These are phyloP conservation scores for Aspergillus campestris DNA, from an alignment of 495 filamentous ascomycete species.

Conservation along the genomic window DNA sequence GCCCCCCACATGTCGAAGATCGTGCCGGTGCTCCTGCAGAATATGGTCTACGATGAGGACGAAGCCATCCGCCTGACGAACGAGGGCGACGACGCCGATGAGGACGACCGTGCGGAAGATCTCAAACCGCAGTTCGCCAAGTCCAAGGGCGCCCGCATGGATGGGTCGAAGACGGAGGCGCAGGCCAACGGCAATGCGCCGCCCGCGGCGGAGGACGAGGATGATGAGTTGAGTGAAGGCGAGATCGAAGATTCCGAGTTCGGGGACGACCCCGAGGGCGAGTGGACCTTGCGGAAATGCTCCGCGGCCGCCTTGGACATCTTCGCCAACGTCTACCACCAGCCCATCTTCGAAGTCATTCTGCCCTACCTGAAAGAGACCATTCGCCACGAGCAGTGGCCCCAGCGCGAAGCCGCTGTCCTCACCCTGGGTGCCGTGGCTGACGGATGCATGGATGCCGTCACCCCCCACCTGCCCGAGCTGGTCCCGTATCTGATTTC, in stretches of 20 bases:
- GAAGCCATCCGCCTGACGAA: conserved; percentile 78
- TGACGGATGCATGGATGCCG: conserved; percentile 85
- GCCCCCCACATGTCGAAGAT: conserved; percentile 75
- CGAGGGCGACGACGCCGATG: conserved; percentile 81
- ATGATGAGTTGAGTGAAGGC: conserved; percentile 80
- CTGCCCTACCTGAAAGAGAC: conserved; percentile 90
- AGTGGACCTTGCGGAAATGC: conserved; percentile 95
- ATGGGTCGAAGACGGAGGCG: conserved; percentile 39
- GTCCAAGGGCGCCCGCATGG: conserved; percentile 46
- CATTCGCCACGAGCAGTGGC: conserved; percentile 82
- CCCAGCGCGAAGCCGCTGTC: conserved; percentile 87
- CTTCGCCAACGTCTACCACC: conserved; percentile 81
- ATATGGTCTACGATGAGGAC: conserved; percentile 95
- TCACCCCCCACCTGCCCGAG: conserved; percentile 84
- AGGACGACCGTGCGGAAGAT: conserved; percentile 84
- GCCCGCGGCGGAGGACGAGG: conserved; percentile 37
- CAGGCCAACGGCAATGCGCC: conserved; percentile 44
- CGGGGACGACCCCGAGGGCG: conserved; percentile 73
- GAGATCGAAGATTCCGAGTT: conserved; percentile 76
- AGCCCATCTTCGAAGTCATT: conserved; percentile 81
- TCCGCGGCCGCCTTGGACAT: conserved; percentile 94
- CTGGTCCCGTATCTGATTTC: conserved; percentile 87
- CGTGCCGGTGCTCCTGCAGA: conserved; percentile 81
- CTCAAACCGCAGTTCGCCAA: conserved; percentile 92
- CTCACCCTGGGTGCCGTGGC: conserved; percentile 92